A percentile compares a stretch with the other conserved stretches of the same genome.
Evolutionary conservation across 2,329 filamentous ascomycete species (phyloP).

Genomic region (Colletotrichum phormii): DNA sequence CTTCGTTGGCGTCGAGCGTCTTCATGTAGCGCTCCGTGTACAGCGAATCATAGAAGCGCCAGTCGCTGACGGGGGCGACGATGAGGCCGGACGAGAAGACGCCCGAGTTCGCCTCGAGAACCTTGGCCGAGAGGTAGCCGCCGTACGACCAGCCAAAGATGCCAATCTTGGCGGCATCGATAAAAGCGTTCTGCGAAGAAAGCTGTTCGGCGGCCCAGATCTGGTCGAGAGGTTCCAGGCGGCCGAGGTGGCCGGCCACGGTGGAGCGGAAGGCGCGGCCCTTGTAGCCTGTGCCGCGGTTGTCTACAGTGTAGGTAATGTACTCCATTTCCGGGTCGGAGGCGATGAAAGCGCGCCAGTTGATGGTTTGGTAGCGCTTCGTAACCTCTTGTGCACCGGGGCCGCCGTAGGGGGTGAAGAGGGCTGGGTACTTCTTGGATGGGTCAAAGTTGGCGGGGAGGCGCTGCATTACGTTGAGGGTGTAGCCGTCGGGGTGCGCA

Average conservation of each 20-base stretch:
- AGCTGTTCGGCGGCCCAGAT: slow-evolving; percentile 73
- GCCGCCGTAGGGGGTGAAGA: slow-evolving; percentile 77
- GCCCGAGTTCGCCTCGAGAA: slow-evolving; percentile 70
- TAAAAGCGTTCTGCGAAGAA: slow-evolving; percentile 59
- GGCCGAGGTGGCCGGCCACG: slow-evolving; percentile 70
- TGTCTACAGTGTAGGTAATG: slow-evolving; percentile 76
- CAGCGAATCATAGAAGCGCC: slow-evolving; percentile 78
- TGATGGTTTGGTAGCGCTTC: slow-evolving; percentile 66
- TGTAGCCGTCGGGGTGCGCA: slow-evolving; percentile 69
- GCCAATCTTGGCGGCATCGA: slow-evolving; percentile 69
- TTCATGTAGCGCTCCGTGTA: slow-evolving; percentile 83
- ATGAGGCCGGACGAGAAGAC: slow-evolving; percentile 73
- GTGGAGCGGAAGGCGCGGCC: slow-evolving; percentile 71
- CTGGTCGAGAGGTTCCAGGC: slow-evolving; percentile 74
- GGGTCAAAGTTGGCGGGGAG: slow-evolving; percentile 74
- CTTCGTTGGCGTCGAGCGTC: slow-evolving; percentile 64
- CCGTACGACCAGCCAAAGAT: slow-evolving; percentile 79
- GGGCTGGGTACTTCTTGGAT: slow-evolving; percentile 71
- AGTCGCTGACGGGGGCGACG: slow-evolving; percentile 75
- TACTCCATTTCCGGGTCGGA: slow-evolving; percentile 77
- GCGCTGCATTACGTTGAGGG: slow-evolving; percentile 72
- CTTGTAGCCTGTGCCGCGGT: slow-evolving; percentile 74
- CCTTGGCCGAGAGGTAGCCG: slow-evolving; percentile 74
- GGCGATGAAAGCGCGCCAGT: slow-evolving; percentile 72
- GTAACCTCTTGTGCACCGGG: slow-evolving; percentile 71